phyloP scores from a whole-genome alignment of 2,329 filamentous ascomycete species.

The Pestalotiopsis sp. region DNA sequence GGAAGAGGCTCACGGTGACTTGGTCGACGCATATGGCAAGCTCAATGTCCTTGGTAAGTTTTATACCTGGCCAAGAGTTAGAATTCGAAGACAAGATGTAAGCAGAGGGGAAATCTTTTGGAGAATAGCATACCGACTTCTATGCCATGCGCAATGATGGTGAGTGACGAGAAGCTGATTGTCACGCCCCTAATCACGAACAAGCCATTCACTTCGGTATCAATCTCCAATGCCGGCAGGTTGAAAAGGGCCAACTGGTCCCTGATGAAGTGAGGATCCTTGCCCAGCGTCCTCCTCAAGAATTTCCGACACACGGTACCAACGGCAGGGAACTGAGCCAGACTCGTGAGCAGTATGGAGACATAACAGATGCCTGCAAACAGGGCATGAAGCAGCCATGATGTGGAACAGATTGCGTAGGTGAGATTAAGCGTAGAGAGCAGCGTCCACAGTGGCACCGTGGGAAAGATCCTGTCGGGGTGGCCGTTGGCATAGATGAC shows the following conservation, averaged over 20 bases:
- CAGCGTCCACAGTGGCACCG: constrained; percentile 47
- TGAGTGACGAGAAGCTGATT: constrained; percentile 50
- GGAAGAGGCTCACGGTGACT: constrained; percentile 48
- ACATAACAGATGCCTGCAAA: constrained; percentile 44
- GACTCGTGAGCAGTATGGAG: constrained; percentile 39
- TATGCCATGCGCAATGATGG: constrained; percentile 51
- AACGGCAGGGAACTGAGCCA: constrained; percentile 43
- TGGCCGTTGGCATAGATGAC: constrained; percentile 33
- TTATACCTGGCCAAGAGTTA: constrained; percentile 37
- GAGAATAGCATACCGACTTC: constrained; percentile 36
- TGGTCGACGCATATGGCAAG: constrained; percentile 51
- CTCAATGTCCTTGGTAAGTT: constrained; percentile 53
- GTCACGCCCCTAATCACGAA: constrained; percentile 55
- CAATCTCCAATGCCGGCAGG: constrained; percentile 53
- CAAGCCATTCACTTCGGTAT: constrained; percentile 53
- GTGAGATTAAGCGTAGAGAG: constrained; percentile 45
- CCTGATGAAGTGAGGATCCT: constrained; percentile 49
- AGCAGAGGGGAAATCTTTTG: too few species aligned
- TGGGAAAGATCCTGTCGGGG: constrained; percentile 40
- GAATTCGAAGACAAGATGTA: background rate
- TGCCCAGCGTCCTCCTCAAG: constrained; percentile 35
- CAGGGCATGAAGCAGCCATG: constrained; percentile 50
- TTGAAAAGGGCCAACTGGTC: constrained; percentile 47
- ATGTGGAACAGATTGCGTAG: constrained; percentile 49
- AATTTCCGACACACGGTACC: background rate